These are phyloP conservation scores for Eutrema japonicum DNA, from an alignment of 345 rosid species.

Conservation along the genomic window DNA sequence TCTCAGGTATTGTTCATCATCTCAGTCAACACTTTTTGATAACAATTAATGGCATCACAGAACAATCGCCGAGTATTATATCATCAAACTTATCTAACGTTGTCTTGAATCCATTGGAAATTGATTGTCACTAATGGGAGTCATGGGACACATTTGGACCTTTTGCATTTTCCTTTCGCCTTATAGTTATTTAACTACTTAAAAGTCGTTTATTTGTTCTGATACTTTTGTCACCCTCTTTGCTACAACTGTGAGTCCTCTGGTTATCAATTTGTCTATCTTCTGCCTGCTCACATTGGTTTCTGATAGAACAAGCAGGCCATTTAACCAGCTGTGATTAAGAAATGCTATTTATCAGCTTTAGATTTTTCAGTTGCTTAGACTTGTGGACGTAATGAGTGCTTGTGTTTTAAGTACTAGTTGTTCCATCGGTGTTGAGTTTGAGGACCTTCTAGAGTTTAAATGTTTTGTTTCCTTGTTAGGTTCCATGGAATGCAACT, in stretches of 20 bases:
- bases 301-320: slow-evolving; percentile 5
- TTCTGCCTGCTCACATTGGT: slow-evolving; percentile 9
- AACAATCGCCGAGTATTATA: background rate
- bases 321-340: slow-evolving; percentile 14
- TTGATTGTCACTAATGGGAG: slow-evolving; percentile 10
- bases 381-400: slow-evolving; percentile 14
- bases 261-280: background rate
- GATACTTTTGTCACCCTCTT: background rate
- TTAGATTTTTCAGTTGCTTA: background rate
- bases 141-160: background rate
- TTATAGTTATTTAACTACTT: background rate
- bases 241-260: slow-evolving; percentile 7
- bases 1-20: slow-evolving; percentile 42
- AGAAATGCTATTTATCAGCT: background rate
- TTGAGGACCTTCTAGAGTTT: slow-evolving; percentile 14
- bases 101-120: slow-evolving; percentile 8
- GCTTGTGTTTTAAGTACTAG: background rate
- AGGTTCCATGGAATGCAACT: slow-evolving; percentile 47
- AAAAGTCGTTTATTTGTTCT: background rate
- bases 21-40: slow-evolving; percentile 10
- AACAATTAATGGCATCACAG: slow-evolving; percentile 3
- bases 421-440: slow-evolving; percentile 3
- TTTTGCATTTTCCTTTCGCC: slow-evolving; percentile 12
- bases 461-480: slow-evolving; percentile 26
- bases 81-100: background rate